Base-by-base conservation (phyloP, 495 filamentous ascomycete genomes). In the Lasiosphaeria ovina region DNA sequence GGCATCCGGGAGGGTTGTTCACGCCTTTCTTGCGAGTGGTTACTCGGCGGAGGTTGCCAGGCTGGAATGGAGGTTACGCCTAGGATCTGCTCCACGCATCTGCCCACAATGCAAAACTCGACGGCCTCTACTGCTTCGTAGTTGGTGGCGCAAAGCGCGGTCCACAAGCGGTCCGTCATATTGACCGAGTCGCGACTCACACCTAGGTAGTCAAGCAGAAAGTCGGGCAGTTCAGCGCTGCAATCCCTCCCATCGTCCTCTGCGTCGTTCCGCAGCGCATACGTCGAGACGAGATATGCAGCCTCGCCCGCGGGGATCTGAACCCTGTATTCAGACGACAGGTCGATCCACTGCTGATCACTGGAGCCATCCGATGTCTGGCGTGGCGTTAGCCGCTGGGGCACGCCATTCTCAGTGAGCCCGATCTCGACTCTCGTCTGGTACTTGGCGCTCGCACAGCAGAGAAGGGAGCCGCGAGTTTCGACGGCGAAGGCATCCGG, bases 81-180 rank as follows among this genome's bases (percentile, higher is more conserved):
- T 9, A 63, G 52, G 35, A 63, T 57, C 51, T 63, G 61, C 49
- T 63, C 61, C 10, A 63, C 61, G 42, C 61, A 59, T 36, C 56
- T 50, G 6, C 57, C 61, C 12, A 63, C 57, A 12, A 63, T 49
- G 57, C 61, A 63, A n/a, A 63, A 59, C 45, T 63, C 61, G 32
- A 63, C 61, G 8, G 61, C 61, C 44, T 63, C 61, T 3, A 57
- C 53, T 3, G 61, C 61, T 35, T 63, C 61, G 31, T 63, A 63
- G 57, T 63, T 63, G 10, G 61, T 34, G 0, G 51, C 56, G 24
- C 61, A 63, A 3, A 63, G 17, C 1, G 57, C 51, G 7, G 61
- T 63, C 57, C 57, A 63, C n/a, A 63, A n/a, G 4, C 61, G 44
- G 31, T 63, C 61, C 6, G 51, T 59, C 61, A 63, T 63, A 7